These are phyloP conservation scores for Penicillium polonicum DNA, from an alignment of 2,329 filamentous ascomycete genomes.

Conservation along the genomic window DNA sequence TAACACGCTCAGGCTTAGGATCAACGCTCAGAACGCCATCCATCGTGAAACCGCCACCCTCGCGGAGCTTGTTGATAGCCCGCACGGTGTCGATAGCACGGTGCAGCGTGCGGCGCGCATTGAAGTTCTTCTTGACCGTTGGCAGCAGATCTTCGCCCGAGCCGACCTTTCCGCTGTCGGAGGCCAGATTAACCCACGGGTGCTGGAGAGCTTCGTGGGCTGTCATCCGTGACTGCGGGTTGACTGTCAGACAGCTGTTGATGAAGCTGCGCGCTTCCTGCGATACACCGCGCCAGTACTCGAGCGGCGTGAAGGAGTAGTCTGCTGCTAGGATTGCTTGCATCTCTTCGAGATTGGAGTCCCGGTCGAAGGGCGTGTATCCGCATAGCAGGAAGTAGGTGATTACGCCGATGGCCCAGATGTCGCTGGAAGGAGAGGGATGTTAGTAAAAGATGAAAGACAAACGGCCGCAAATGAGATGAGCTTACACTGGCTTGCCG, in stretches of 20 bases:
- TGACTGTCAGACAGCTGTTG: slow-evolving; percentile 83
- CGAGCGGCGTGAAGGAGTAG: slow-evolving; percentile 89
- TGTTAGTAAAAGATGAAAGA: neutral
- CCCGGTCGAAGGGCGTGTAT: slow-evolving; percentile 96
- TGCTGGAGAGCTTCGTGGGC: slow-evolving; percentile 73
- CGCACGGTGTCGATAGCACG: slow-evolving; percentile 67
- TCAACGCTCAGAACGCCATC: slow-evolving; percentile 59
- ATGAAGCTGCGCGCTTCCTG: slow-evolving; percentile 87
- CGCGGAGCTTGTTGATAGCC: slow-evolving; percentile 66
- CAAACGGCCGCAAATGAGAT: neutral
- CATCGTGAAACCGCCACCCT: slow-evolving; percentile 62
- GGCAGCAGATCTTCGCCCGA: slow-evolving; percentile 59
- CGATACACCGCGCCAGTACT: slow-evolving; percentile 96
- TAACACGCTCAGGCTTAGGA: slow-evolving; percentile 50
- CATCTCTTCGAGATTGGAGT: slow-evolving; percentile 98
- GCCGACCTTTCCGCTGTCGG: slow-evolving; percentile 42
- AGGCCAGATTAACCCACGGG: slow-evolving; percentile 62
- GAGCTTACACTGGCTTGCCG: slow-evolving; percentile 80
- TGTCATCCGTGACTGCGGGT: slow-evolving; percentile 83
- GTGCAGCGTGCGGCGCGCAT: slow-evolving; percentile 63
- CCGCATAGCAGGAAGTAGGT: slow-evolving; percentile 98
- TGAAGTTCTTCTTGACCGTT: slow-evolving; percentile 70
- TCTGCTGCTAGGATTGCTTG: slow-evolving; percentile 96
- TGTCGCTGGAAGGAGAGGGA: slow-evolving; percentile 56
- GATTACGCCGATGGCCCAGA: slow-evolving; percentile 98